Evolutionary conservation across 257 asterid species (phyloP), one percentile per base, ranked within the genome.

Genomic region (Ilex asprella): DNA sequence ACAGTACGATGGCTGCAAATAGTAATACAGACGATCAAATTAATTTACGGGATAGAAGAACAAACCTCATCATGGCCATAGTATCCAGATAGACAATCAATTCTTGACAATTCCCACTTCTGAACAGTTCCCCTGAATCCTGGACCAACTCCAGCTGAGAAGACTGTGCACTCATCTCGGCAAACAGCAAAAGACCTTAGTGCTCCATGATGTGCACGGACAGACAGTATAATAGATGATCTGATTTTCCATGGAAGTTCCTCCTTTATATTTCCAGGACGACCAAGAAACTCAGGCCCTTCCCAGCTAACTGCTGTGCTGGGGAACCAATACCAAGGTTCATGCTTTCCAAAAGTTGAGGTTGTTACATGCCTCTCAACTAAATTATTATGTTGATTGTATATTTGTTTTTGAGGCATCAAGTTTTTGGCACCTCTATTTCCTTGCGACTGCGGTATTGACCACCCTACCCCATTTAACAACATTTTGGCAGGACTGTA

Each of bases 241-340:
- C 88, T 84, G 68, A 92, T 86, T 81, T 92, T 89, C 99, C 99
- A 92, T 32, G 87, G 97, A 73, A 83, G 78, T 74, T 92, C 99
- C 67, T 89, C 96, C 75, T 87, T 89, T 49, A 86, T 76, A 71
- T 85, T 83, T 70, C 94, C 82, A 57, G 83, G 75, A 75, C 96
- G 97, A 63, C 84, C 78, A 64, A 84, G 65, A 60, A 82, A 79
- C 67, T 92, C 99, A 49, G 81, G 83, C 56, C 85, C 87, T 68
- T 75, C 82, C 92, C 81, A 84, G 71, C 82, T 74, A 64, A 83
- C 74, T 64, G 86, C 81, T 61, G 90, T 84, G 70, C 91, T 76
- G 58, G 97, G 96, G 75, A 86, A 89, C 99, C 99, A 92, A 81
- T 70, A 72, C 99, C 99, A 92, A 51, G 97, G 96, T 71, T 83